phyloP scores from a whole-genome alignment of 495 filamentous ascomycete genomes.

The Hypoxylon crocopeplum region DNA sequence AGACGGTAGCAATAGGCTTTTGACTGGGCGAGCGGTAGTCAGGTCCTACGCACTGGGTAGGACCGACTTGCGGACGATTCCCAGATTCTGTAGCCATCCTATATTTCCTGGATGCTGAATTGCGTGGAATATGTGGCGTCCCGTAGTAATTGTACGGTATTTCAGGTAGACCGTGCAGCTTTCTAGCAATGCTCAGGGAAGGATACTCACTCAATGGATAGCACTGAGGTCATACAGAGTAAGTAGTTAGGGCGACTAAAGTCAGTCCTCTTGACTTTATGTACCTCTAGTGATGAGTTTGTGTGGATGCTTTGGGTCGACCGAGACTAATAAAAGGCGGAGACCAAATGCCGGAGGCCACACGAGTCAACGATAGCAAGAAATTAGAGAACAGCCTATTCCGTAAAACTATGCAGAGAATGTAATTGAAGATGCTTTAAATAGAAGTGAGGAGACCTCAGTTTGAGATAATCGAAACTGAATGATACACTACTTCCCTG shows the following conservation, averaged over 20 bases:
- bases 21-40: conserved; percentile 76
- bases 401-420: background rate
- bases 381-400: background rate
- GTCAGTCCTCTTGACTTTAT: no score
- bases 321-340: no score
- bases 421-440: conserved; percentile 15
- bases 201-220: background rate
- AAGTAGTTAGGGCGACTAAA: background rate
- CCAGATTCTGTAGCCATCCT: conserved; percentile 35
- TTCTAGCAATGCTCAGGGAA: background rate
- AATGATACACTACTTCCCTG: conserved; percentile 7
- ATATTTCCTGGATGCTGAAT: background rate
- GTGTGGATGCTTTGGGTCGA: no score
- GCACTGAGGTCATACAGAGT: conserved; percentile 2
- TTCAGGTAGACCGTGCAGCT: background rate
- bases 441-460: conserved; percentile 1
- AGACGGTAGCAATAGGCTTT: conserved; percentile 90
- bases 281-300: no score
- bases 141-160: background rate
- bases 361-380: no score
- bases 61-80: conserved; percentile 51
- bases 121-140: background rate
- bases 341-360: no score
- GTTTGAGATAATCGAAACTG: conserved; percentile 6
- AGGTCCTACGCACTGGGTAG: conserved; percentile 77